A percentile compares a stretch with the other conserved stretches of the same genome.
Evolutionary conservation across 441 rosid species (phyloP).

Genomic region (Flueggea neowawraea): DNA sequence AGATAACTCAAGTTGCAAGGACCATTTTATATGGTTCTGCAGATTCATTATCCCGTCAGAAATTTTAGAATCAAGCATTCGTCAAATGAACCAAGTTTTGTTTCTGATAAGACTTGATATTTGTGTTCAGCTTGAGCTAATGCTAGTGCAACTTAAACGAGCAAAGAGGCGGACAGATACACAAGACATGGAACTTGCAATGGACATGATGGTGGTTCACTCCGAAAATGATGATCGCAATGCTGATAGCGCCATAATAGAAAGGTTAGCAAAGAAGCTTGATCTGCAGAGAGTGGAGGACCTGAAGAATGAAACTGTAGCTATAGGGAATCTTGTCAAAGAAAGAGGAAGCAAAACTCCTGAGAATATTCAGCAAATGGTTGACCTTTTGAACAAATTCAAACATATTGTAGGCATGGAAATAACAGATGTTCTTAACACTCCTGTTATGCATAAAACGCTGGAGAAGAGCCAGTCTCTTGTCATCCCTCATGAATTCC

Average conservation of each 20-base stretch:
- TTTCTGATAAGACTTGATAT: background rate
- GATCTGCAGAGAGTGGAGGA: conserved; percentile 52
- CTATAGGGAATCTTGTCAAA: conserved; percentile 40
- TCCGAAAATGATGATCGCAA: conserved; percentile 55
- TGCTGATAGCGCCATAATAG: conserved; percentile 60
- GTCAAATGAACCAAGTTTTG: background rate
- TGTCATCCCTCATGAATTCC: conserved; percentile 66
- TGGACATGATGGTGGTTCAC: conserved; percentile 78
- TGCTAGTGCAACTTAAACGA: conserved; percentile 45
- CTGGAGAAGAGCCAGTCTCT: conserved; percentile 37
- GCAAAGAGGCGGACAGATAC: conserved; percentile 69
- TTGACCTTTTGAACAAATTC: conserved; percentile 56
- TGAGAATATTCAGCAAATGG: conserved; percentile 50
- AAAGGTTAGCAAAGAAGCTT: conserved; percentile 69
- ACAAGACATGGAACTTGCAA: conserved; percentile 80
- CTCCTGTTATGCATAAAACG: conserved; percentile 28
- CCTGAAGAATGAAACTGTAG: conserved; percentile 52
- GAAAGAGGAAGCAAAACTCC: conserved; percentile 27
- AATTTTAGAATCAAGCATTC: background rate
- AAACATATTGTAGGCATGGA: conserved; percentile 60
- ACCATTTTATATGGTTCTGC: too few species aligned
- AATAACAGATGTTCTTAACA: conserved; percentile 25
- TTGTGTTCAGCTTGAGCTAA: conserved; percentile 46
- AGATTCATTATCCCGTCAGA: too few species aligned
- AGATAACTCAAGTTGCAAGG: too few species aligned